Conservation (phyloP, 345 rosid genomes). For the Pugionium dolabratum region DNA sequence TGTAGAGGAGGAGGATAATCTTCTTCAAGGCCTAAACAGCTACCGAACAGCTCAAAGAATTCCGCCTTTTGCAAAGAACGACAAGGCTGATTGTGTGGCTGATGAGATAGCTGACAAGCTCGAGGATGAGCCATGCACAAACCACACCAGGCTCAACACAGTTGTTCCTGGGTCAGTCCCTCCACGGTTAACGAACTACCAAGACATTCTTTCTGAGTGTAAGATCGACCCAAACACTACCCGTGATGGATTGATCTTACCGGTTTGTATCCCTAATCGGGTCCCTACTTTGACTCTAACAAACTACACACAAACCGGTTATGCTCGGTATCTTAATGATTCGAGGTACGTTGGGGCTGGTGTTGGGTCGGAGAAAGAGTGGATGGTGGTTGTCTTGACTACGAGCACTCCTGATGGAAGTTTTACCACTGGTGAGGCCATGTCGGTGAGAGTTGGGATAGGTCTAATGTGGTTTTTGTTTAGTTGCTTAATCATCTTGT, state of each 20-base stretch:
- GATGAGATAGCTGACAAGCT: conserved; percentile 57
- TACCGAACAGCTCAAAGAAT: conserved; percentile 53
- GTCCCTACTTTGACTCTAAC: conserved; percentile 68
- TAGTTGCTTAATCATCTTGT: conserved; percentile 21
- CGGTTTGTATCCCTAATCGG: conserved; percentile 60
- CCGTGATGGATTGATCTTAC: conserved; percentile 56
- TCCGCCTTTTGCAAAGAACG: conserved; percentile 48
- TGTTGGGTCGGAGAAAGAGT: conserved; percentile 65
- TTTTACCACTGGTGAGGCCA: conserved; percentile 43
- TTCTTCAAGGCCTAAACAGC: conserved; percentile 75
- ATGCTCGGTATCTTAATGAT: conserved; percentile 57
- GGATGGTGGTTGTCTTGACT: conserved; percentile 71
- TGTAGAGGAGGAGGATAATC: conserved; percentile 61
- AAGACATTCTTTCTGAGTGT: conserved; percentile 53
- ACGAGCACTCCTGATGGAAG: conserved; percentile 52
- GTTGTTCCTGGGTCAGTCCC: conserved; percentile 35
- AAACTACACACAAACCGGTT: conserved; percentile 60
- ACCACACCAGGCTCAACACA: conserved; percentile 17
- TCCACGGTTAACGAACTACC: conserved; percentile 47
- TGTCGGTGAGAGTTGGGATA: conserved; percentile 2
- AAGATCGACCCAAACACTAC: conserved; percentile 55
- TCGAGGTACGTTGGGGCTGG: conserved; percentile 63
- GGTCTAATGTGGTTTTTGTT: conserved; percentile 29
- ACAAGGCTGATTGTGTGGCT: conserved; percentile 65
- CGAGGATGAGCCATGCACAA: conserved; percentile 55